Conservation (phyloP, 805 yeast species). For the Wickerhamiella sergipiensis region DNA sequence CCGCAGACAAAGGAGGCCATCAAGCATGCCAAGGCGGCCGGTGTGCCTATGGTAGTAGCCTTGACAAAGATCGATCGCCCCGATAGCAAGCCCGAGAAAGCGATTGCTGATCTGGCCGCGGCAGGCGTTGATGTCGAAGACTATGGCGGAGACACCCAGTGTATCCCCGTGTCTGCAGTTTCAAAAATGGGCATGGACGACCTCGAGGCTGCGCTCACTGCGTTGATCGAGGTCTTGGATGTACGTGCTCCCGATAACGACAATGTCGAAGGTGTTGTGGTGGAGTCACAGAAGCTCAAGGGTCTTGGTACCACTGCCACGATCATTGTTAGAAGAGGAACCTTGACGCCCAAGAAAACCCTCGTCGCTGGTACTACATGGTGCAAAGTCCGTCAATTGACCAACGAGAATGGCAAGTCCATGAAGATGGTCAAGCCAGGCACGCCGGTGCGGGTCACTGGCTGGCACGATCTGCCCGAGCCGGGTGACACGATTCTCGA, state of each 20-base stretch:
- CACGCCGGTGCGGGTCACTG: conserved; percentile 78
- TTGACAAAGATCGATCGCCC: conserved; percentile 83
- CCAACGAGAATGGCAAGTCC: conserved; percentile 54
- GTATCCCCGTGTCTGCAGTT: conserved; percentile 74
- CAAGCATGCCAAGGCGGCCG: conserved; percentile 73
- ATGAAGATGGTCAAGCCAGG: conserved; percentile 68
- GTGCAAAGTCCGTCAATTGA: conserved; percentile 70
- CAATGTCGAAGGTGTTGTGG: conserved; percentile 68
- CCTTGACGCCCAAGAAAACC: conserved; percentile 52
- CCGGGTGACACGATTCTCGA: conserved; percentile 79
- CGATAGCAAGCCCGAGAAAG: conserved; percentile 60
- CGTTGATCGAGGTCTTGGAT: conserved; percentile 74
- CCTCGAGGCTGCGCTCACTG: conserved; percentile 75
- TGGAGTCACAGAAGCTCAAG: conserved; percentile 71
- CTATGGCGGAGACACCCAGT: conserved; percentile 90
- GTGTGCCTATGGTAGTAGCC: conserved; percentile 80
- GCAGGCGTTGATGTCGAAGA: conserved; percentile 78
- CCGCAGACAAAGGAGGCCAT: conserved; percentile 96
- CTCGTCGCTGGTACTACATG: conserved; percentile 78
- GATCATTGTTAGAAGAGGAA: conserved; percentile 67
- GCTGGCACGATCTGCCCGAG: conserved; percentile 88
- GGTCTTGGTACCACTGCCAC: conserved; percentile 83
- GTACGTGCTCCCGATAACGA: conserved; percentile 42
- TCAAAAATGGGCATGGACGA: conserved; percentile 85
- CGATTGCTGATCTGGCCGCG: conserved; percentile 60